phyloP scores from a whole-genome alignment of 208 protist species.

The Giardia duodenalis region DNA sequence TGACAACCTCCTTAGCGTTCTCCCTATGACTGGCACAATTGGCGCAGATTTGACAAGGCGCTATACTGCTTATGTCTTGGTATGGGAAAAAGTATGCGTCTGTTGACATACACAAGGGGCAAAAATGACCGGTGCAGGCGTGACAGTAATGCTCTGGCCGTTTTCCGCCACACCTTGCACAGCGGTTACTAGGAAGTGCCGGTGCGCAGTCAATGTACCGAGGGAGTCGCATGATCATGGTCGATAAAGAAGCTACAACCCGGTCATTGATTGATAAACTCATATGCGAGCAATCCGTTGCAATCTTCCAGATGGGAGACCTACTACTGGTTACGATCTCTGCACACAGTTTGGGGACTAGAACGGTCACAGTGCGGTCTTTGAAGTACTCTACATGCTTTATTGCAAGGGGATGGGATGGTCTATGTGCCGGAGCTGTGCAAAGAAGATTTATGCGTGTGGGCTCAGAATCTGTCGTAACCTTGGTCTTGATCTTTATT shows the following conservation, averaged over 20 bases:
- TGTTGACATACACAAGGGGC: too few species aligned
- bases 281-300: background rate
- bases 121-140: too few species aligned
- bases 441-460: background rate
- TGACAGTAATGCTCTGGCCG: background rate
- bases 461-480: background rate
- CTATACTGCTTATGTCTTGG: too few species aligned
- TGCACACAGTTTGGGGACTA: background rate
- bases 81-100: too few species aligned
- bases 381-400: background rate
- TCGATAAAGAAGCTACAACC: background rate
- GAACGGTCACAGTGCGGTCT: background rate
- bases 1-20: too few species aligned
- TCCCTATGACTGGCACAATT: too few species aligned
- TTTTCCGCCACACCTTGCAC: background rate
- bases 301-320: background rate
- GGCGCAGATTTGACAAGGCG: too few species aligned
- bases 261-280: background rate
- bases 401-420: background rate
- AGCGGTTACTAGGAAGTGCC: too few species aligned
- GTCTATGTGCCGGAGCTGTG: background rate
- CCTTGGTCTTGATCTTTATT: background rate
- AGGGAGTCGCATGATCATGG: background rate
- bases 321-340: background rate
- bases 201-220: too few species aligned